Base-by-base conservation (phyloP, 1,139 yeast genomes). In the Debaryomyces singareniensis region DNA sequence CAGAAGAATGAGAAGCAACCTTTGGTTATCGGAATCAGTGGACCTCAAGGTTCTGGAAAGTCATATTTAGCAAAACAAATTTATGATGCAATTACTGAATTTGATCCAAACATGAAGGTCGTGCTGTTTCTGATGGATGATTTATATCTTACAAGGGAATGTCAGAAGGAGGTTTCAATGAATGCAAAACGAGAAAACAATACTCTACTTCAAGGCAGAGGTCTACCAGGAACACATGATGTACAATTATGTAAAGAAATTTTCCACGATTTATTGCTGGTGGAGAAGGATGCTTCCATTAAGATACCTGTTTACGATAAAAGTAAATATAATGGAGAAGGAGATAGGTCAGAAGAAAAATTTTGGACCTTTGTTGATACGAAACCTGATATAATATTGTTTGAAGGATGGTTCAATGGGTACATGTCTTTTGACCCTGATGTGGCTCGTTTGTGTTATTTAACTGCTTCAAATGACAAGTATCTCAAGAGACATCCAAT, bases 371-470 rank as follows among this genome's bases (percentile, higher is more conserved):
- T 27, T 1, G 51, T 67, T 3, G 45, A 45, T 2, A 46, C 53
- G 2, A 68, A 69, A 0, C 61, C 75, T 4, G 85, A 83, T 44
- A 67, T 87, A 2, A 68, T 89, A 3, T 53, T 91, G 5, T 67
- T 91, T 30, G 98, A 91, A 57, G 98, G 98, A 2, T 91, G 98
- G 98, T 86, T 89, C 55, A 72, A 78, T 15, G 97, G 97, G 2
- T 89, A 76, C 51, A 42, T 49, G 20, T 70, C 89, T 2, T 43
- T 62, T 11, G 50, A 44, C 16, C 30, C 27, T 4, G 48, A 47
- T 16, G 44, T 42, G 31, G 33, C 61, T 9, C 37, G 42, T 9
- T 13, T 46, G 5, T 44, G 37, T 24, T 60, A 58, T 36, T 37
- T 53, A 4, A 33, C 45, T 2, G 29, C 49, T 5, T 48, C 45